Conservation (phyloP, 2,329 filamentous ascomycete species). For the Pseudogymnoascus sp. region DNA sequence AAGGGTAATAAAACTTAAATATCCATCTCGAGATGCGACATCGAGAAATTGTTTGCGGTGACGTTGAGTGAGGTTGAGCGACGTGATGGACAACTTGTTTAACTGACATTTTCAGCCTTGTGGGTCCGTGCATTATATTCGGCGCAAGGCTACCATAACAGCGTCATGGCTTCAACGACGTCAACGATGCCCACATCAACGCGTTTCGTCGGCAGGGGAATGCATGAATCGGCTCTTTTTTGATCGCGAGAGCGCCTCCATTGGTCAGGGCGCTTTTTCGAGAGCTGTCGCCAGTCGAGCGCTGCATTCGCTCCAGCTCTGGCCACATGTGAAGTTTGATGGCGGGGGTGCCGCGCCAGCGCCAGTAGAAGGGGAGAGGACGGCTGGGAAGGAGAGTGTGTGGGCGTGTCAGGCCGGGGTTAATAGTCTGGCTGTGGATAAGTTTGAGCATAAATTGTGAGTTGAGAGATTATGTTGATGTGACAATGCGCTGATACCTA, state of each 20-base stretch:
- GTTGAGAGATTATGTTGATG: slow-evolving; percentile 21
- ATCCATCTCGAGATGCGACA: background rate
- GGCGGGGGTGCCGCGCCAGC: slow-evolving; percentile 41
- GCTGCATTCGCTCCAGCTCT: slow-evolving; percentile 61
- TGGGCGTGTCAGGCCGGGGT: slow-evolving; percentile 73
- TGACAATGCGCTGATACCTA: background rate
- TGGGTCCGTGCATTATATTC: background rate
- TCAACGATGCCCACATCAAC: background rate
- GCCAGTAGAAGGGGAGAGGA: slow-evolving; percentile 14
- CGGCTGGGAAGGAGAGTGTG: slow-evolving; percentile 20
- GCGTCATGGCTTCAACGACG: background rate
- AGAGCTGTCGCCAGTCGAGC: slow-evolving; percentile 58
- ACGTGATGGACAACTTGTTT: background rate
- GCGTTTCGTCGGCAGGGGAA: slow-evolving; percentile 26
- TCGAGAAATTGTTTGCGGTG: background rate
- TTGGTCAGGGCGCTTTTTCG: slow-evolving; percentile 57
- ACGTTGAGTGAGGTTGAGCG: background rate
- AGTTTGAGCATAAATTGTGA: slow-evolving; percentile 70
- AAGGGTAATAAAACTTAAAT: background rate
- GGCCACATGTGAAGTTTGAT: slow-evolving; percentile 62
- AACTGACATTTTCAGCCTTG: slow-evolving; percentile 3
- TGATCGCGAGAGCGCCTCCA: slow-evolving; percentile 64
- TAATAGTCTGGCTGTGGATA: slow-evolving; percentile 71
- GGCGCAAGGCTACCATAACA: background rate
- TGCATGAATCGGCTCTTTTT: slow-evolving; percentile 74